Conservation (phyloP, 2,329 filamentous ascomycete species). For the Diplodia intermedia region DNA sequence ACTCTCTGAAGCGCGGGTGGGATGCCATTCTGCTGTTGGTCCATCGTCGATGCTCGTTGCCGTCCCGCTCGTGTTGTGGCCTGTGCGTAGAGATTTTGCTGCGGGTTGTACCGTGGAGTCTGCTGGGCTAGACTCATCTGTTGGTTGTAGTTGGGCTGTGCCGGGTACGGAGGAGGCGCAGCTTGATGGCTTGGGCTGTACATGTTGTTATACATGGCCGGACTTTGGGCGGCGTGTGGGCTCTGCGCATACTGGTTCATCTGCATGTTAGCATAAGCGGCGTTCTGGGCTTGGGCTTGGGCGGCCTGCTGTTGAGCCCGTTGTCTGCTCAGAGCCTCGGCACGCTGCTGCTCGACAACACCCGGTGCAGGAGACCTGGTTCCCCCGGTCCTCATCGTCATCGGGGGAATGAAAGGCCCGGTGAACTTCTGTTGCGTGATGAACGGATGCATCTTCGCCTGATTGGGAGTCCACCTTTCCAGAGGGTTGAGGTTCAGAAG, state of each 20-base stretch:
- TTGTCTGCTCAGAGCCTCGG: constrained; percentile 92
- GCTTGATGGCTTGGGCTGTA: constrained; percentile 72
- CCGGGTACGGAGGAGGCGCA: constrained; percentile 79
- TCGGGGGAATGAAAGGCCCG: constrained; percentile 92
- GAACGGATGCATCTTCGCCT: constrained; percentile 96
- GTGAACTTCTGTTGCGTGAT: constrained; percentile 99
- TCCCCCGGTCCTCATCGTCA: constrained; percentile 90
- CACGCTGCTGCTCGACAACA: constrained; percentile 94
- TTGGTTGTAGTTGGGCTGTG: constrained; percentile 65
- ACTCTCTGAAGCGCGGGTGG: constrained; percentile 92
- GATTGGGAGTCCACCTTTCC: constrained; percentile 96
- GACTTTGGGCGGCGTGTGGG: constrained; percentile 53
- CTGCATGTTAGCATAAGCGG: constrained; percentile 69
- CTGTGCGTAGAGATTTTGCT: constrained; percentile 77
- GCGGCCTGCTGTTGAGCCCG: constrained; percentile 64
- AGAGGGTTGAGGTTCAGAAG: constrained; percentile 93
- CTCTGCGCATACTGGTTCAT: constrained; percentile 62
- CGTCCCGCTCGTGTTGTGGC: constrained; percentile 78
- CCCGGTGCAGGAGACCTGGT: constrained; percentile 89
- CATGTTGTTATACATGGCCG: constrained; percentile 80
- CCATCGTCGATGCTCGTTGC: constrained; percentile 94
- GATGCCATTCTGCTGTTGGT: constrained; percentile 90
- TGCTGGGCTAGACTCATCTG: constrained; percentile 63
- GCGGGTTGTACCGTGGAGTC: constrained; percentile 58
- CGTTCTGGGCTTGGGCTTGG: constrained; percentile 68